Conservation (phyloP, 179 eudicot genomes). For the Gypsophila paniculata region DNA sequence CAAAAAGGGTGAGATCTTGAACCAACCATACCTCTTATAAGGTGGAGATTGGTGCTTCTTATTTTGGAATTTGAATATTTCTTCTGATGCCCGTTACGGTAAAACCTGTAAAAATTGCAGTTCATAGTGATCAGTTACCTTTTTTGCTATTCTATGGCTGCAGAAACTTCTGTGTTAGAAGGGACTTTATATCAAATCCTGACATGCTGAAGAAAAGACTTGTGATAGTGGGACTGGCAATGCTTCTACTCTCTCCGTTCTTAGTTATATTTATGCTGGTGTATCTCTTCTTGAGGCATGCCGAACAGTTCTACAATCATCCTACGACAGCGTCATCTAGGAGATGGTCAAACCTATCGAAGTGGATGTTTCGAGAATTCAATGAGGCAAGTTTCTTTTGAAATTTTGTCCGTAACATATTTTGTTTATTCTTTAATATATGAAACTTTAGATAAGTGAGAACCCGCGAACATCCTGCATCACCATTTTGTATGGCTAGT, state of each 20-base stretch:
- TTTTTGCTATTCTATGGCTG: slow-evolving; percentile 26
- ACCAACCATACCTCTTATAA: too few species aligned
- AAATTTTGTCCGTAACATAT: neutral
- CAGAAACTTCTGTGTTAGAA: slow-evolving; percentile 79
- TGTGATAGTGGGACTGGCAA: slow-evolving; percentile 63
- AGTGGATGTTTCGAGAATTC: slow-evolving; percentile 91
- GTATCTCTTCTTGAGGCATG: slow-evolving; percentile 93
- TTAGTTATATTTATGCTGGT: slow-evolving; percentile 87
- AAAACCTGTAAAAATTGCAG: neutral
- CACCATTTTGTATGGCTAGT: neutral
- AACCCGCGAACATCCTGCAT: neutral
- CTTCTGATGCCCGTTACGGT: neutral
- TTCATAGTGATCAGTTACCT: slow-evolving; percentile 10
- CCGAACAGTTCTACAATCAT: slow-evolving; percentile 92
- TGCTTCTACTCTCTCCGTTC: slow-evolving; percentile 91
- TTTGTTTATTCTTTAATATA: neutral
- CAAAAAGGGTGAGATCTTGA: too few species aligned
- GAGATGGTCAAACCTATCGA: slow-evolving; percentile 94
- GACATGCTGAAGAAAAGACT: slow-evolving; percentile 76
- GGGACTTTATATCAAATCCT: slow-evolving; percentile 73
- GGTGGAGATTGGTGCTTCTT: too few species aligned
- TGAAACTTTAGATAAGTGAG: neutral
- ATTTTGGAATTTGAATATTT: neutral
- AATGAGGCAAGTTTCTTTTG: slow-evolving; percentile 62
- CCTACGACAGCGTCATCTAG: slow-evolving; percentile 91